These are phyloP conservation scores for Saitozyma sp. DNA, from an alignment of 768 basidiomycete genomes.

Conservation along the genomic window DNA sequence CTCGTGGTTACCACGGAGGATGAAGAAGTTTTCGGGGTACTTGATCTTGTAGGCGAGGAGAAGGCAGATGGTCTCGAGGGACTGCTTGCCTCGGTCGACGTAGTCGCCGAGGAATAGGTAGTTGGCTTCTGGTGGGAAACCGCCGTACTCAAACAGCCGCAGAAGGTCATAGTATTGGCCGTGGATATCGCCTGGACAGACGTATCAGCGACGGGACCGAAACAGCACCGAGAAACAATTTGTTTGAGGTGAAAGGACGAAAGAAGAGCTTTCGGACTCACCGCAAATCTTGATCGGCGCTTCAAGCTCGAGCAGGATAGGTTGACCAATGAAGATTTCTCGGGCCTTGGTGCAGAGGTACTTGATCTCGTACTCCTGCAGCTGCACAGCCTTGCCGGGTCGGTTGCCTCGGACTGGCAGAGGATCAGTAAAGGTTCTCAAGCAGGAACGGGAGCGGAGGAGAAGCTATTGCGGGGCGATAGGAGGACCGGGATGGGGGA, in stretches of 20 bases:
- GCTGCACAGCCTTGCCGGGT: conserved; percentile 95
- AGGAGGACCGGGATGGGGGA: too few relatives aligned
- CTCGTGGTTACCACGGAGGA: conserved; percentile 97
- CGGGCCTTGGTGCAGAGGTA: conserved; percentile 97
- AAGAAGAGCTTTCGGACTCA: conserved; percentile 55
- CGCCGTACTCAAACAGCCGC: conserved; percentile 96
- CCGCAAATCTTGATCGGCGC: conserved; percentile 99
- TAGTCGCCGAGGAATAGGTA: conserved; percentile 99
- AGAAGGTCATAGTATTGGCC: conserved; percentile 99
- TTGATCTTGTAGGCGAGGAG: conserved; percentile 96
- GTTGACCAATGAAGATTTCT: conserved; percentile 99
- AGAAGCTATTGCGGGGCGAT: too few relatives aligned
- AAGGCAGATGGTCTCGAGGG: conserved; percentile 98
- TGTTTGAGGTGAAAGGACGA: neutral
- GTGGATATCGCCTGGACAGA: conserved; percentile 77
- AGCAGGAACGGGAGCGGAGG: neutral
- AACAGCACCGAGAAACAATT: neutral
- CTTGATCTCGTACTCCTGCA: conserved; percentile 99
- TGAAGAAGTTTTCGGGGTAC: conserved; percentile 99
- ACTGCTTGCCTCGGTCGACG: conserved; percentile 98
- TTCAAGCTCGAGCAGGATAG: conserved; percentile 94
- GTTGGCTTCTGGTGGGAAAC: conserved; percentile 99
- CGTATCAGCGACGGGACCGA: neutral
- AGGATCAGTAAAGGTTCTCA: conserved; percentile 4
- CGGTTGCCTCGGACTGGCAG: conserved; percentile 88